Percentiles rank a stretch among this genome's conserved stretches.
Conservation (phyloP, 2,329 filamentous ascomycete genomes). For the Curvularia sp. region DNA sequence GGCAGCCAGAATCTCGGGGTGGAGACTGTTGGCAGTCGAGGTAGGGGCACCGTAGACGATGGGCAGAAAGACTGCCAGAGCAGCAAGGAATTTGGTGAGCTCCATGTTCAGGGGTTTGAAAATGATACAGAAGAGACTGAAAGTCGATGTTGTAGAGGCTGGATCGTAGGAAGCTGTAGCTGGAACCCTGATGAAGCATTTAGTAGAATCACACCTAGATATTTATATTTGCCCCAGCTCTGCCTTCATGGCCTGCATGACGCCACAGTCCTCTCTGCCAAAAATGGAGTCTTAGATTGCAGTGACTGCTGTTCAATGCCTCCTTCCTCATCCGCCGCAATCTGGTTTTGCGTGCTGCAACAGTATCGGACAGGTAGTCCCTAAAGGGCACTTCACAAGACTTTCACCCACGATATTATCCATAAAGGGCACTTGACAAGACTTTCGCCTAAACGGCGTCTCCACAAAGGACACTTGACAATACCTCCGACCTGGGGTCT, state of each 20-base stretch:
- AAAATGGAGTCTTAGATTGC: conserved; percentile 16
- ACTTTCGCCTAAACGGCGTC: conserved; percentile 1
- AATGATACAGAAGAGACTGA: conserved; percentile 28
- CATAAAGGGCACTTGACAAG: conserved; percentile 27
- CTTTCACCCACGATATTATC: conserved; percentile 9
- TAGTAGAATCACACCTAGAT: conserved; percentile 17
- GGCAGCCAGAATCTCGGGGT: conserved; percentile 52
- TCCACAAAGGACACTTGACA: conserved; percentile 1
- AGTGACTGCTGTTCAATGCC: conserved; percentile 13
- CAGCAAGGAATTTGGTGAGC: conserved; percentile 50
- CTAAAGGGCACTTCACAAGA: conserved; percentile 15
- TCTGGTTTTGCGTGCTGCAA: conserved; percentile 13
- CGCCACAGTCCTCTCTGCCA: background rate
- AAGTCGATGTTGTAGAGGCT: conserved; percentile 24
- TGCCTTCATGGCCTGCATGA: conserved; percentile 11
- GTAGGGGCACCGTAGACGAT: conserved; percentile 52
- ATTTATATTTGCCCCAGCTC: conserved; percentile 28
- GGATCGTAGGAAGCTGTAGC: conserved; percentile 31
- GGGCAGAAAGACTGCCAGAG: conserved; percentile 51
- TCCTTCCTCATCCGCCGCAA: conserved; percentile 29
- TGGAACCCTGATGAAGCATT: conserved; percentile 22
- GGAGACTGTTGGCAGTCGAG: conserved; percentile 45
- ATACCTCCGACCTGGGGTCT: conserved; percentile 6
- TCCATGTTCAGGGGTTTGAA: conserved; percentile 46
- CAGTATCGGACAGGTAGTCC: conserved; percentile 23